These are phyloP conservation scores for Drosera capensis DNA, from an alignment of 148 eudicot genomes.

Conservation along the genomic window DNA sequence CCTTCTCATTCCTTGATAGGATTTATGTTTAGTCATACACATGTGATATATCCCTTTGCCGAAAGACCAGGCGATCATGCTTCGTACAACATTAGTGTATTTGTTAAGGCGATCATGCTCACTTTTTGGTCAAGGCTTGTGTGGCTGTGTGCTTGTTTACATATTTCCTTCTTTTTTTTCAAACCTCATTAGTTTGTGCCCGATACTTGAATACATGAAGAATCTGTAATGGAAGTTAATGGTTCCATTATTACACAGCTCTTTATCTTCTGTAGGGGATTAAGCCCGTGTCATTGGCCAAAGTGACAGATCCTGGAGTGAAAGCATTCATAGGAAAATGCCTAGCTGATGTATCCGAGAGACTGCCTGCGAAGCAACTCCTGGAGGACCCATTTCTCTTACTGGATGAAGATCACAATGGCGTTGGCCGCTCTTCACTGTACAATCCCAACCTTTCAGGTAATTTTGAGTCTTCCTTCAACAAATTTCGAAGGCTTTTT, in stretches of 20 bases:
- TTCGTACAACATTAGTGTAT: no score
- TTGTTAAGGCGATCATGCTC: no score
- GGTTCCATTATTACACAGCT: slow-evolving; percentile 2
- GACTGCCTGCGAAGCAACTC: slow-evolving; percentile 64
- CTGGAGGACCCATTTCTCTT: slow-evolving; percentile 62
- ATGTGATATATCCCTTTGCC: no score
- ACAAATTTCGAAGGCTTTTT: not conserved
- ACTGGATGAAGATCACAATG: slow-evolving; percentile 29
- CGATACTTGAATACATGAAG: no score
- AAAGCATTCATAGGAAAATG: slow-evolving; percentile 72
- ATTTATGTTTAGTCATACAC: no score
- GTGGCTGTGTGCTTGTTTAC: no score
- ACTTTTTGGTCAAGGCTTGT: no score
- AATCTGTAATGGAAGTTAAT: not conserved
- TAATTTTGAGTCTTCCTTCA: slow-evolving; percentile 2
- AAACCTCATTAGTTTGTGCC: no score
- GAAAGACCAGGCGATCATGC: no score
- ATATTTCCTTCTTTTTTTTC: no score
- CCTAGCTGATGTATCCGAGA: slow-evolving; percentile 47
- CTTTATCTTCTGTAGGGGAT: slow-evolving; percentile 35
- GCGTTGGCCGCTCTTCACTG: slow-evolving; percentile 19
- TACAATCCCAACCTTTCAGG: slow-evolving; percentile 26
- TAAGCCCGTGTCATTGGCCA: slow-evolving; percentile 65
- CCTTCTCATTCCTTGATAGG: no score
- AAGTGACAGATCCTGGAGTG: slow-evolving; percentile 65